These are phyloP conservation scores for Tuctoria greenei DNA, from an alignment of 176 grass and related monocot species.

Conservation along the genomic window DNA sequence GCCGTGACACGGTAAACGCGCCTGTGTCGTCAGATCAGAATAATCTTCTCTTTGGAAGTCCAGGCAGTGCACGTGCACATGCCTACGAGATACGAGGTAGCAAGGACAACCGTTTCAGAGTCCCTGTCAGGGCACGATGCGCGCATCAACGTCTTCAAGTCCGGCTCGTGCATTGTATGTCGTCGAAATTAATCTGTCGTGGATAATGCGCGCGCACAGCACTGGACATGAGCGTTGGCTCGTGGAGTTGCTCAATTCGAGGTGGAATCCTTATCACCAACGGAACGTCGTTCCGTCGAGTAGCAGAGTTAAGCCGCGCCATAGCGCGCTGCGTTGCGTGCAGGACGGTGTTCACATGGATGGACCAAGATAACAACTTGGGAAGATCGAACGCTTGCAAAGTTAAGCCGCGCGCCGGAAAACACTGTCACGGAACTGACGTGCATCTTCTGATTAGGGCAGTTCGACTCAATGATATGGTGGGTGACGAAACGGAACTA, in stretches of 20 bases:
- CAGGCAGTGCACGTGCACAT: background rate
- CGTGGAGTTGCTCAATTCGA: too few species aligned
- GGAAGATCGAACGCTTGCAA: background rate
- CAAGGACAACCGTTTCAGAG: background rate
- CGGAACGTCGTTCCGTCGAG: background rate
- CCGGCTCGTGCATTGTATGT: background rate
- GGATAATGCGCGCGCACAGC: background rate
- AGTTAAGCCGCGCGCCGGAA: too few species aligned
- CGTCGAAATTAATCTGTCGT: background rate
- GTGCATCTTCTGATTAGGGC: background rate
- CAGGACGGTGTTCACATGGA: background rate
- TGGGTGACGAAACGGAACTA: background rate
- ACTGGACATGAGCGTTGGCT: too few species aligned
- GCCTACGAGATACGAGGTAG: too few species aligned
- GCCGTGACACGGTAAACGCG: too few species aligned
- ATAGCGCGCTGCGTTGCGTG: too few species aligned
- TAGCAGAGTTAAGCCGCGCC: too few species aligned
- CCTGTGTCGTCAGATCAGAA: too few species aligned
- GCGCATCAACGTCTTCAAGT: background rate
- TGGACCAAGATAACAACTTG: background rate
- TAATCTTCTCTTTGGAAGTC: background rate
- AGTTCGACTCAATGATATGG: background rate
- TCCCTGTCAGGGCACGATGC: background rate
- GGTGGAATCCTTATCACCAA: too few species aligned
- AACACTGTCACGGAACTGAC: constrained; percentile 5